A percentile compares a stretch with the other conserved stretches of the same genome.
These are phyloP conservation scores for Thymus mandschuricus DNA, from an alignment of 257 asterid species.

Conservation along the genomic window DNA sequence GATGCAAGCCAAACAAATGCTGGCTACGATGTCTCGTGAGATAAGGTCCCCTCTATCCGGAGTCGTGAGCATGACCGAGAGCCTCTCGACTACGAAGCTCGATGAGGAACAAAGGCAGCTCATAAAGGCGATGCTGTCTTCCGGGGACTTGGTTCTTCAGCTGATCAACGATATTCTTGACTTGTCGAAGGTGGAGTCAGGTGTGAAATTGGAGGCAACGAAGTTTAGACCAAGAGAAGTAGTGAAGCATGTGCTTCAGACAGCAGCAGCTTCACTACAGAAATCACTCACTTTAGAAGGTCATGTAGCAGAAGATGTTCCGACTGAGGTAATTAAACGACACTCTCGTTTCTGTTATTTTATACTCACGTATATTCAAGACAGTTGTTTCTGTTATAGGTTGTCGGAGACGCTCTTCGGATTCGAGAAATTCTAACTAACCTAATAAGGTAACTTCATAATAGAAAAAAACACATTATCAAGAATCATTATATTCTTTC, in stretches of 20 bases:
- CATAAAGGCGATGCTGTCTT: slow-evolving; percentile 46
- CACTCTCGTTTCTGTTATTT: too few species aligned
- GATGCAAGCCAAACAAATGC: slow-evolving; percentile 94
- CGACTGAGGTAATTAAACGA: slow-evolving; percentile 58
- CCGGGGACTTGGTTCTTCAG: slow-evolving; percentile 62
- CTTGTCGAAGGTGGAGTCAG: slow-evolving; percentile 79
- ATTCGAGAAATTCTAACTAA: slow-evolving; percentile 93
- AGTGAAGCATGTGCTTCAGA: slow-evolving; percentile 88
- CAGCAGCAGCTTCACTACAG: slow-evolving; percentile 89
- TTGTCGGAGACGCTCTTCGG: slow-evolving; percentile 85
- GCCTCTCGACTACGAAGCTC: slow-evolving; percentile 75
- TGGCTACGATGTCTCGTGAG: slow-evolving; percentile 97
- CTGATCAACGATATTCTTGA: slow-evolving; percentile 91
- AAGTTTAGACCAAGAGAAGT: slow-evolving; percentile 95
- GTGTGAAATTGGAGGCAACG: slow-evolving; percentile 77
- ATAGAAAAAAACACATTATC: too few species aligned
- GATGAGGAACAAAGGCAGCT: slow-evolving; percentile 81
- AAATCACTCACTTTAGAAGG: slow-evolving; percentile 81
- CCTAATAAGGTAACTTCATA: slow-evolving; percentile 68
- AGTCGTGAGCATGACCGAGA: slow-evolving; percentile 91
- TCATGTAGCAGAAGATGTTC: slow-evolving; percentile 85
- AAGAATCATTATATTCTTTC: background rate
- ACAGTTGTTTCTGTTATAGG: slow-evolving; percentile 48
- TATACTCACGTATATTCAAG: background rate
- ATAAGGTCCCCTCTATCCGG: slow-evolving; percentile 92